These are phyloP conservation scores for Hymenoscyphus repandus DNA, from an alignment of 2,329 filamentous ascomycete genomes.

Conservation along the genomic window DNA sequence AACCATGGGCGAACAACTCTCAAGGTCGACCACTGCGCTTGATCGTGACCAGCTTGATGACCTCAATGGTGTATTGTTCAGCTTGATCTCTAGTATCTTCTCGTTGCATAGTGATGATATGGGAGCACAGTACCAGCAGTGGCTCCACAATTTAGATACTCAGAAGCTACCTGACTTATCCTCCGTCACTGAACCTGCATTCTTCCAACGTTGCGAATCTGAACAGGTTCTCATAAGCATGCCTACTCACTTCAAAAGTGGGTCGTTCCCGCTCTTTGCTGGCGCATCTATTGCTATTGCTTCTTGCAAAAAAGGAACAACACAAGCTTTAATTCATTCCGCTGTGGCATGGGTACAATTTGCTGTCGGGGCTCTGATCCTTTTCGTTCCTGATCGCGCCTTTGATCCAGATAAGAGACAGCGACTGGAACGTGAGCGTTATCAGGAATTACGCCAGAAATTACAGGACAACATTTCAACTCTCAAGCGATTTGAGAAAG, in stretches of 20 bases:
- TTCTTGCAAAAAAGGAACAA: slow-evolving; percentile 26
- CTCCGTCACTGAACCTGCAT: too few relatives aligned
- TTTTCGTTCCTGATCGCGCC: slow-evolving; percentile 81
- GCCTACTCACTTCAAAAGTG: background rate
- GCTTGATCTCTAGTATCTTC: slow-evolving; percentile 21
- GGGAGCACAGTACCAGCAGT: background rate
- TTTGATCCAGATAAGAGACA: slow-evolving; percentile 74
- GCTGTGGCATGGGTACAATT: slow-evolving; percentile 71
- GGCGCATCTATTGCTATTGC: slow-evolving; percentile 28
- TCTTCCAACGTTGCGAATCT: too few relatives aligned
- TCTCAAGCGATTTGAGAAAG: slow-evolving; percentile 59
- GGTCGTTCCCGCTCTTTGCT: slow-evolving; percentile 34
- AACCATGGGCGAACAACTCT: slow-evolving; percentile 47
- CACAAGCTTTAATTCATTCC: slow-evolving; percentile 31
- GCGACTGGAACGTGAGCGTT: slow-evolving; percentile 57
- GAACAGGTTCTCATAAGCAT: too few relatives aligned
- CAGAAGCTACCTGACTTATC: too few relatives aligned
- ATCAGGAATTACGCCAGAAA: slow-evolving; percentile 49
- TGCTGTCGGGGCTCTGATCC: slow-evolving; percentile 64
- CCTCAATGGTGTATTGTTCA: slow-evolving; percentile 32
- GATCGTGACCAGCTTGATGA: slow-evolving; percentile 45
- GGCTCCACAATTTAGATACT: background rate
- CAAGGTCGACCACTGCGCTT: slow-evolving; percentile 16
- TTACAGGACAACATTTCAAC: slow-evolving; percentile 54
- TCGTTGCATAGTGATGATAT: slow-evolving; percentile 18